Evolutionary conservation across 192 early-diverging fungal genomes (phyloP).

Genomic region (Phycomyces blakesleeanus): DNA sequence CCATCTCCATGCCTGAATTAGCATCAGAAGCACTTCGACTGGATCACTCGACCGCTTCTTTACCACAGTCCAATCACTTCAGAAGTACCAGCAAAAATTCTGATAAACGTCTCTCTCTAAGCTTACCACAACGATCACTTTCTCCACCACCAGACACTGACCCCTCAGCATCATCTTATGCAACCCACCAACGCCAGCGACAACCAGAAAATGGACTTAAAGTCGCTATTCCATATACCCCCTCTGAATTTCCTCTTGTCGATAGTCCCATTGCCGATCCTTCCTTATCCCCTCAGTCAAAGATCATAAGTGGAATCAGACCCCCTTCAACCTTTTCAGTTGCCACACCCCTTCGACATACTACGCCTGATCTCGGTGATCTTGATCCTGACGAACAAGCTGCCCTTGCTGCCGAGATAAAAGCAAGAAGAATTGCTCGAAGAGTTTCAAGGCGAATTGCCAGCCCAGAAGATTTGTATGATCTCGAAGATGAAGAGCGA

Average conservation of each 20-base stretch:
- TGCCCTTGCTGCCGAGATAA: conserved; percentile 41
- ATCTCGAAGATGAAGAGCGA: conserved; percentile 27
- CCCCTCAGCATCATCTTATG: not conserved
- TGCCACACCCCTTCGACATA: conserved; percentile 1
- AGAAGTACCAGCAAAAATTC: not conserved
- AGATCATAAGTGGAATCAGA: not conserved
- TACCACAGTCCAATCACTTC: not conserved
- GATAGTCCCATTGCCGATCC: no score
- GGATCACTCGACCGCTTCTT: not conserved
- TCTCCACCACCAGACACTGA: not conserved
- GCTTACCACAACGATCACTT: not conserved
- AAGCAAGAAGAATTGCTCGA: conserved; percentile 37
- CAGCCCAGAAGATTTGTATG: conserved; percentile 7
- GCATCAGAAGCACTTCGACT: not conserved
- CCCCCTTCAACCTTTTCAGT: not conserved
- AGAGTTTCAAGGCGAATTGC: conserved; percentile 37
- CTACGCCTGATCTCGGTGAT: conserved; percentile 33
- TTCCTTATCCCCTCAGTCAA: no score
- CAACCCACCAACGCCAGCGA: not conserved
- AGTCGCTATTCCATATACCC: not conserved
- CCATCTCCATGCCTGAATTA: no score
- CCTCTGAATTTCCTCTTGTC: not conserved
- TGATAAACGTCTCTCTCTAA: not conserved
- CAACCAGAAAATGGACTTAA: not conserved
- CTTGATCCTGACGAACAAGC: conserved; percentile 33